Percentiles rank a stretch among this genome's conserved stretches.
Evolutionary conservation across 805 yeast genomes (phyloP).

Genomic region (Kodamaea leandrae): DNA sequence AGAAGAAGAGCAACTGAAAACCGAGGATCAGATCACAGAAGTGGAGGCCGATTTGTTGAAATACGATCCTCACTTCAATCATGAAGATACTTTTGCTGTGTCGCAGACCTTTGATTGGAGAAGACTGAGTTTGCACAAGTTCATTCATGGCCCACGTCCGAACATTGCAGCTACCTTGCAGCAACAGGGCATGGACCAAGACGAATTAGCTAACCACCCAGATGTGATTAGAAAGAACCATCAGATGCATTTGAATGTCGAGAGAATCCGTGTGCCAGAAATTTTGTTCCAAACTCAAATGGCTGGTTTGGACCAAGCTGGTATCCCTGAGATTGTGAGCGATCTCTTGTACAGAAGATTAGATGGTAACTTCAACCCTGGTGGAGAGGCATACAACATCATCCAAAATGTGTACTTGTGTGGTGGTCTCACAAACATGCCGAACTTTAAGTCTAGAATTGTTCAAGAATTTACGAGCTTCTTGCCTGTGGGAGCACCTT

Average conservation of each 20-base stretch:
- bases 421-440: constrained; percentile 76
- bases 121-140: constrained; percentile 73
- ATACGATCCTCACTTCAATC: constrained; percentile 79
- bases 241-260: constrained; percentile 87
- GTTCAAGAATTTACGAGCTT: constrained; percentile 63
- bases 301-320: constrained; percentile 95
- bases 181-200: constrained; percentile 40
- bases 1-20: constrained; percentile 78
- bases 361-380: constrained; percentile 51
- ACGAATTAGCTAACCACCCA: constrained; percentile 43
- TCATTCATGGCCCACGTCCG: constrained; percentile 86
- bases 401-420: constrained; percentile 73
- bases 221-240: constrained; percentile 83
- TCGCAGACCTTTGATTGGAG: constrained; percentile 78
- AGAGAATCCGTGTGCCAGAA: constrained; percentile 90
- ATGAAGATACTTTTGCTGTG: constrained; percentile 77
- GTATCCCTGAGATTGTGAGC: constrained; percentile 74
- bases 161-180: constrained; percentile 57
- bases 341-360: constrained; percentile 61
- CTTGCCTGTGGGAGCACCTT: constrained; percentile 64
- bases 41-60: constrained; percentile 76
- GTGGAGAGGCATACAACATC: constrained; percentile 51
- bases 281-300: constrained; percentile 88
- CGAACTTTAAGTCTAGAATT: constrained; percentile 68
- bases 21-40: constrained; percentile 53